Base-by-base conservation (phyloP, 495 filamentous ascomycete genomes). In the Penicillium tannophilum region DNA sequence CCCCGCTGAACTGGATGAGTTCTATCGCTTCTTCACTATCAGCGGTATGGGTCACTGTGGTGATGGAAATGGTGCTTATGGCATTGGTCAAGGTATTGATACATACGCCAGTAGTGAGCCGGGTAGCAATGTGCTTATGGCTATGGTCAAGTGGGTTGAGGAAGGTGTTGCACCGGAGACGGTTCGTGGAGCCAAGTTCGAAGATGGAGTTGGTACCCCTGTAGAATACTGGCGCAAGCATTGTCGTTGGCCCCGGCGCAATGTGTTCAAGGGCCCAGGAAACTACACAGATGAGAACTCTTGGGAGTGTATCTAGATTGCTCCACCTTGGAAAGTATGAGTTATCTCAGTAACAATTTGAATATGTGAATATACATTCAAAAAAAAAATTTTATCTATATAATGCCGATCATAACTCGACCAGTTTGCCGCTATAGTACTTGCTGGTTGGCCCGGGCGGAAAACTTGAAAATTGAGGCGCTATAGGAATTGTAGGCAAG, bases 101-200 rank as follows among this genome's bases (percentile, higher is more conserved):
- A 68, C 70, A 0, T 71, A 72, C 14, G 68, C 63, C 24, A 68
- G 70, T 2, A 66, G 42, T 11, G 60, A 76, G 12, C 75, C 72
- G 0, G 64, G 72, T 43, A 62, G 72, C 30, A 82, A 82, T 59
- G 77, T 83, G 1, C 72, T 86, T 11, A 79, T 78, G 61, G 80
- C 83, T 4, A 71, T 89, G 65, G 81, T 87, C 10, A 63, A 69
- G 14, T 88, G 85, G 86, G 84, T 87, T 1, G 86, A 89, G 67
- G 69, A 84, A 1, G 83, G 79, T 0, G 68, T 74, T 19, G 76
- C 82, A 6, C 85, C 85, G 0, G 82, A 84, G 26, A 77, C 69
- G 17, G 72, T 87, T 16, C 63, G 73, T 44, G 83, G 83, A 14
- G 77, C 78, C 1, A 85, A 84, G 60, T 85, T 80, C 53, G 63